Percentiles rank a stretch among this genome's conserved stretches.
Conservation (phyloP, 805 yeast species). For the Lipomyces chichibuensis region DNA sequence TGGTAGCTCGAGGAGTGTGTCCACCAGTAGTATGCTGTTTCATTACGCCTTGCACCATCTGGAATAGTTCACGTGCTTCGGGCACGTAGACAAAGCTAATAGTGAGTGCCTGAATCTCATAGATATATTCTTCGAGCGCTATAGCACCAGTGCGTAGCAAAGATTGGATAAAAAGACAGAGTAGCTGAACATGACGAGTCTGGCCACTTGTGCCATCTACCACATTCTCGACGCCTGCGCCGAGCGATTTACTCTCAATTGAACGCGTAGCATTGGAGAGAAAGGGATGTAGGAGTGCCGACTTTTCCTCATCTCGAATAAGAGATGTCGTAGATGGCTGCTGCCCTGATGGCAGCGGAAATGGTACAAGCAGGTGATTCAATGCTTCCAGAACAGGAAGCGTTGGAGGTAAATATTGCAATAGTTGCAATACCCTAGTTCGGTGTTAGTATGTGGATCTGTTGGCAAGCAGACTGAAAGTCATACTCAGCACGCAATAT, state of each 20-base stretch:
- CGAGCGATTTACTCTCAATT: slow-evolving; percentile 13
- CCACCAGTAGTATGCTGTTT: slow-evolving; percentile 3
- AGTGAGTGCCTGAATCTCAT: slow-evolving; percentile 29
- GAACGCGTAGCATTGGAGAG: slow-evolving; percentile 27
- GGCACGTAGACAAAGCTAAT: slow-evolving; percentile 28
- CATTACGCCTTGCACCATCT: slow-evolving; percentile 19
- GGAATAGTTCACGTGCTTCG: slow-evolving; percentile 30
- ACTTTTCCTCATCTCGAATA: slow-evolving; percentile 24
- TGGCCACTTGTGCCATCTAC: neutral
- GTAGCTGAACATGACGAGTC: slow-evolving; percentile 28
- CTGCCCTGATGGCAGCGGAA: neutral
- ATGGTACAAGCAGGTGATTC: slow-evolving; percentile 13
- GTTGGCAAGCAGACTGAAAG: neutral
- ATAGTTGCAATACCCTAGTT: slow-evolving; percentile 22
- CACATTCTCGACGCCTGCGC: neutral
- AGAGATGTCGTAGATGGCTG: neutral
- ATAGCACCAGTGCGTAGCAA: slow-evolving; percentile 26
- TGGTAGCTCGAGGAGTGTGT: neutral
- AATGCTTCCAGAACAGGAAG: slow-evolving; percentile 27
- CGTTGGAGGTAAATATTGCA: slow-evolving; percentile 29
- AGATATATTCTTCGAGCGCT: slow-evolving; percentile 26
- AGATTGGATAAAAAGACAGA: slow-evolving; percentile 30
- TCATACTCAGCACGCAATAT: slow-evolving; percentile 21
- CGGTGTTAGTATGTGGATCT: neutral
- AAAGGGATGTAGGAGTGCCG: slow-evolving; percentile 27